These are phyloP conservation scores for Wickerhamomyces silvicola DNA, from an alignment of 805 yeast genomes.

Conservation along the genomic window DNA sequence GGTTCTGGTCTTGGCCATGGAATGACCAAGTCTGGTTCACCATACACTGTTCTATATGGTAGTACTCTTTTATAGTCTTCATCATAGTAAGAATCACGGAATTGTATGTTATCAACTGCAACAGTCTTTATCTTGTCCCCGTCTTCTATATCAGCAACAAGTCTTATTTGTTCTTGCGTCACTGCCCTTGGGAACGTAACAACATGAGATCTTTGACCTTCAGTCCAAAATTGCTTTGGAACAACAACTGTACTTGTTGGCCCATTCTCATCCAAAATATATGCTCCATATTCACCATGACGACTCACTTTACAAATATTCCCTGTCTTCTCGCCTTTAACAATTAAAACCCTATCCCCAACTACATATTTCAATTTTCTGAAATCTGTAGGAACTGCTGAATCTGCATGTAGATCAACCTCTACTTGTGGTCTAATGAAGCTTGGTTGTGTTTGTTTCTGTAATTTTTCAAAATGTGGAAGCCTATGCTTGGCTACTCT, in stretches of 20 bases:
- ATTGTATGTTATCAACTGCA: slow-evolving; percentile 69
- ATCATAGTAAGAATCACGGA: slow-evolving; percentile 68
- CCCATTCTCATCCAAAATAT: slow-evolving; percentile 61
- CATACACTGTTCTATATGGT: slow-evolving; percentile 72
- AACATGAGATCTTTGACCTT: slow-evolving; percentile 65
- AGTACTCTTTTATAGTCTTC: slow-evolving; percentile 62
- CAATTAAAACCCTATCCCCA: slow-evolving; percentile 74
- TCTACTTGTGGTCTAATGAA: slow-evolving; percentile 29
- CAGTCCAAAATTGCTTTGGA: slow-evolving; percentile 69
- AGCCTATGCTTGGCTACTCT: slow-evolving; percentile 25
- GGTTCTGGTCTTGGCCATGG: slow-evolving; percentile 85
- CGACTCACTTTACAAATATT: slow-evolving; percentile 61
- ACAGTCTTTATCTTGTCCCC: slow-evolving; percentile 63
- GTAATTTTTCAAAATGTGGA: slow-evolving; percentile 24
- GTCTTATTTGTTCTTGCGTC: slow-evolving; percentile 52
- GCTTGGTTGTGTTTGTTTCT: slow-evolving; percentile 27
- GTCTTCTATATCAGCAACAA: slow-evolving; percentile 72
- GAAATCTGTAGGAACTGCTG: slow-evolving; percentile 34
- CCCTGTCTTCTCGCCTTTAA: slow-evolving; percentile 69
- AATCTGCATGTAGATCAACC: slow-evolving; percentile 24
- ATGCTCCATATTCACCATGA: slow-evolving; percentile 55
- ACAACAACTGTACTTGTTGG: slow-evolving; percentile 56
- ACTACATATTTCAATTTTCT: slow-evolving; percentile 56
- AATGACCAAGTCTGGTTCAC: slow-evolving; percentile 60
- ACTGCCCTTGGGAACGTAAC: slow-evolving; percentile 62